Base-by-base conservation (phyloP, 768 basidiomycete species). In the Amanita brunnescens region DNA sequence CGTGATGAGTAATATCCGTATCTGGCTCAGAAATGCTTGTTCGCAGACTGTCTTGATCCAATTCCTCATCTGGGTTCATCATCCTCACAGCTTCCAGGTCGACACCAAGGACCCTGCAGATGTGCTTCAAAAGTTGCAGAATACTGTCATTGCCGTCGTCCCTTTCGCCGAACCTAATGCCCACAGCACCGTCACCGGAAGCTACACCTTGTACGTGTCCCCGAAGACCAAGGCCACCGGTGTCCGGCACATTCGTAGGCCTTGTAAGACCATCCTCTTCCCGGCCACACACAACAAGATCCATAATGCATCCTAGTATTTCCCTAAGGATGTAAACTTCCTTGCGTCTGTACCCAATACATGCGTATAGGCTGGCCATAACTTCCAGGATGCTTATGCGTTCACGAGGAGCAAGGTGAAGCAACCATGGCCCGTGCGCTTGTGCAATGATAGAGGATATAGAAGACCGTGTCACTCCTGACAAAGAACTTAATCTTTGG, bases 261-360 rank as follows among this genome's bases (percentile, higher is more conserved):
- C 71, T 70, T 20, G 72, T 69, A 40, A 74, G 69, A 14, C 77
- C 76, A 59, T 80, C 76, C 64, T 90, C 87, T 58, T 87, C 86
- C 44, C 87, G 78, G 47, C 85, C 89, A 58, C 82, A 88, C n/a
- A 93, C 87, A 52, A 95, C 69, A 49, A 91, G 74, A 61, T 92
- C 93, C 70, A 94, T 72, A 49, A 91, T 66, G 57, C 87, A 87
- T 7, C 87, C 89, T 18, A 94, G 73, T 38, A 96, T 77, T 61
- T 97, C 93, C 9, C 95, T 77, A 21, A 93, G 72, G 35, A 92
- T 71, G 59, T 88, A 87, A 0, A 84, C 87, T 67, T 96, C 94
- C 68, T 95, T 95, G 42, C 96, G 76, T 48, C 73, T 77, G 64
- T 92, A 90, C 7, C 91, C 92, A 4, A 99, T 64, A 56, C 81